Conservation (phyloP, 768 basidiomycete genomes). For the Macrocybe gigantea region DNA sequence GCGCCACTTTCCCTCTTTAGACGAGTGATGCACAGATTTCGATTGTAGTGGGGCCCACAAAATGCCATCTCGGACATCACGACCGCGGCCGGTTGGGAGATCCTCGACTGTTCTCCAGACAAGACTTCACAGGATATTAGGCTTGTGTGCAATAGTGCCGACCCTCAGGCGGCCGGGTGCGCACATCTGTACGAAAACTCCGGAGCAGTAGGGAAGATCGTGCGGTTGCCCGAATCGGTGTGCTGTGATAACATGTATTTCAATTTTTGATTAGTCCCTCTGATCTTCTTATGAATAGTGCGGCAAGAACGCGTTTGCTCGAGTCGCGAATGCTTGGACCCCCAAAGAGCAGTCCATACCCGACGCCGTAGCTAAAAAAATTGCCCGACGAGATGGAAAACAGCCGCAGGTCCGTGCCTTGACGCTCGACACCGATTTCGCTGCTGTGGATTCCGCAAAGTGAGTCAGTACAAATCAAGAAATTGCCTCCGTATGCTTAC, state of each 20-base stretch:
- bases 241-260: conserved; percentile 9
- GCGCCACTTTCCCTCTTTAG: not conserved
- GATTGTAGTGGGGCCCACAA: conserved; percentile 28
- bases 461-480: not conserved
- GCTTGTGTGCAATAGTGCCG: conserved; percentile 32
- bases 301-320: conserved; percentile 32
- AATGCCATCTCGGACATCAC: conserved; percentile 37
- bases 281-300: conserved; percentile 20
- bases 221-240: conserved; percentile 47
- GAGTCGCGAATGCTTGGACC: conserved; percentile 34
- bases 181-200: conserved; percentile 29
- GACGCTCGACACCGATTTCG: conserved; percentile 33
- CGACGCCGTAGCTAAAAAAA: conserved; percentile 14
- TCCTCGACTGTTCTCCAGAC: conserved; percentile 38
- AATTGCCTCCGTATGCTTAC: no score
- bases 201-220: conserved; percentile 43
- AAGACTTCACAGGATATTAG: conserved; percentile 38
- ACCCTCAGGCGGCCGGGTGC: conserved; percentile 20
- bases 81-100: conserved; percentile 47
- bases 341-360: conserved; percentile 40
- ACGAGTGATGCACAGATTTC: not conserved
- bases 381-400: conserved; percentile 27
- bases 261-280: not conserved
- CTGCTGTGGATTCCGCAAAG: conserved; percentile 19
- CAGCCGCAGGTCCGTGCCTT: conserved; percentile 32